phyloP scores from a whole-genome alignment of 2,329 filamentous ascomycete genomes.

The Rhytidhysteron rufulum region DNA sequence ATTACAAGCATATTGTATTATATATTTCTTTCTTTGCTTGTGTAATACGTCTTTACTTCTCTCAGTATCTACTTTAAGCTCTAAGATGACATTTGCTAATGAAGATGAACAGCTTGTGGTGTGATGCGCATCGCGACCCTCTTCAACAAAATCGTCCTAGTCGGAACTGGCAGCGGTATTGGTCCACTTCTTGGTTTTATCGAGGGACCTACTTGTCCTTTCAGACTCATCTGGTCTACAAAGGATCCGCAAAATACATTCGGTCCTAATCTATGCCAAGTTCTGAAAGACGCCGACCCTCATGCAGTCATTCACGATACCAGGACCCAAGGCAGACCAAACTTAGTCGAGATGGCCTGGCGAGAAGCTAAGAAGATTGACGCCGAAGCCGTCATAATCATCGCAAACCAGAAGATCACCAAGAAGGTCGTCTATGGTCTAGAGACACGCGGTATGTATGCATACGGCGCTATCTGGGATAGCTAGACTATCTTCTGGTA shows the following conservation, averaged over 20 bases:
- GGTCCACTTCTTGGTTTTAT: constrained; percentile 45
- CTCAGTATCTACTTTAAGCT: too few relatives aligned
- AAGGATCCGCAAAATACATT: constrained; percentile 59
- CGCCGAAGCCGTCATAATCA: constrained; percentile 66
- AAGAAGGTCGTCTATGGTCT: constrained; percentile 64
- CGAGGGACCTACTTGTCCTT: constrained; percentile 46
- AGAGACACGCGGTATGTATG: constrained; percentile 60
- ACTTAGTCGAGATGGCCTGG: constrained; percentile 57
- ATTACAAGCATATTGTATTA: too few relatives aligned
- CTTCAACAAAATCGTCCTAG: constrained; percentile 17
- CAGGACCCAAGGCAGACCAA: constrained; percentile 52
- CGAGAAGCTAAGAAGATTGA: constrained; percentile 43
- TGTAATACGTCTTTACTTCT: too few relatives aligned
- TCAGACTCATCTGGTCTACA: constrained; percentile 66
- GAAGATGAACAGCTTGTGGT: too few relatives aligned
- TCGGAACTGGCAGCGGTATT: constrained; percentile 19
- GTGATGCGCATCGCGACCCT: constrained; percentile 14
- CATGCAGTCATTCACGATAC: constrained; percentile 66
- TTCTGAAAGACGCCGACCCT: constrained; percentile 54
- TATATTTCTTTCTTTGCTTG: too few relatives aligned
- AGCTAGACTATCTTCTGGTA: too few relatives aligned
- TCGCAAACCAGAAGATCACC: constrained; percentile 65
- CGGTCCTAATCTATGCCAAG: constrained; percentile 52
- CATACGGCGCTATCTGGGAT: constrained; percentile 71
- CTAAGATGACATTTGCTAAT: too few relatives aligned